Conservation (phyloP, 2,329 filamentous ascomycete species). For the Zymoseptoria brevis region DNA sequence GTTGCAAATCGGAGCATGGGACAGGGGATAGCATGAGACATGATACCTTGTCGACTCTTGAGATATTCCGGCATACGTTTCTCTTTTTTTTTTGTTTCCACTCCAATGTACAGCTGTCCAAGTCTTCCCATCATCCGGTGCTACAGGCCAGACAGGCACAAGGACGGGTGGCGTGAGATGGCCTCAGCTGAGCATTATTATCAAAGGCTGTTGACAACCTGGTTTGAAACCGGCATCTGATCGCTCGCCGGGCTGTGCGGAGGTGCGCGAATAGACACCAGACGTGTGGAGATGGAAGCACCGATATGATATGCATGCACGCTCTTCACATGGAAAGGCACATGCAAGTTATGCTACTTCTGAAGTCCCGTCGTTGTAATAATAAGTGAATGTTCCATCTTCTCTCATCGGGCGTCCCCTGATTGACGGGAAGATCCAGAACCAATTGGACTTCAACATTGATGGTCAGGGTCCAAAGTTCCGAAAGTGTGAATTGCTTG, state of each 20-base stretch:
- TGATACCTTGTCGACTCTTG: neutral
- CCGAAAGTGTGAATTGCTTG: too few relatives aligned
- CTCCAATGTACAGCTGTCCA: neutral
- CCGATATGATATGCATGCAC: neutral
- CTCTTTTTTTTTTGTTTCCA: too few relatives aligned
- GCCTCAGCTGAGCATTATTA: neutral
- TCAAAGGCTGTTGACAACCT: neutral
- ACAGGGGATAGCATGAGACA: neutral
- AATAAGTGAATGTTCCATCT: too few relatives aligned
- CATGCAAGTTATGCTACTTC: neutral
- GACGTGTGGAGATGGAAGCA: neutral
- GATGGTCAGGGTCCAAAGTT: too few relatives aligned
- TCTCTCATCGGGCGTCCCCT: too few relatives aligned
- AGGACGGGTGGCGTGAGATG: neutral
- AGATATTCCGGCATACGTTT: neutral
- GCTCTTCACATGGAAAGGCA: neutral
- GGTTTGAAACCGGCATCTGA: neutral
- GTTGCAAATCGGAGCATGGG: neutral
- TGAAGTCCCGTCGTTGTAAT: too few relatives aligned
- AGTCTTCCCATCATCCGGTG: neutral
- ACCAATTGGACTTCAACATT: too few relatives aligned
- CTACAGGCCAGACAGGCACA: neutral
- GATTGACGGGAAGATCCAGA: too few relatives aligned
- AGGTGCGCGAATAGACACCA: neutral
- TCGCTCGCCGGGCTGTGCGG: neutral